Evolutionary conservation across 2,329 filamentous ascomycete species (phyloP), one percentile per base, ranked within the genome.

Genomic region (Penicillium thymicola): DNA sequence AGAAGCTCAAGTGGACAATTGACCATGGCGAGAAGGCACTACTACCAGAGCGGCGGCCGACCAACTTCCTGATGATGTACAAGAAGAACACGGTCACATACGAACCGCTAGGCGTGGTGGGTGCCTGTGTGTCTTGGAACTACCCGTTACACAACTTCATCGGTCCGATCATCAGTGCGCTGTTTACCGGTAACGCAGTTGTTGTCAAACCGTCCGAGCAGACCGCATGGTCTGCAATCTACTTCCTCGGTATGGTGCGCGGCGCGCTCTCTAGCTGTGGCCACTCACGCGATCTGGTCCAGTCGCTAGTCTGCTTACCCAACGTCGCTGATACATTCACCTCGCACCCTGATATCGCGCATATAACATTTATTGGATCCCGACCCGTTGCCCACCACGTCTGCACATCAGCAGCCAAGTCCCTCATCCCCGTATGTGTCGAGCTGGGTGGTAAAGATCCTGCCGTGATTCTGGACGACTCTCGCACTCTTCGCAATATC

Each of bases 391-490:
- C 92, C 18, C 90, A 94, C 73, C 85, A 91, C 65, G 94, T 99
- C 41, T 92, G 90, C 63, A 86, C 87, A 57, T 92, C 89, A 4
- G 92, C 94, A 13, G 90, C 94, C 28, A 92, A 89, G 73, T 82
- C 85, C 18, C 82, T 99, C n/a, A 97, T 85, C 3, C 93, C 93
- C 5, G 84, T 97, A 2, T 88, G 92, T 41, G 89, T 95, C 23
- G 94, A 99, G 76, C 83, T 99, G 0, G 94, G 94, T 52, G 94
- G 94, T 46, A 99, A 99, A 72, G 94, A 99, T 72, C 89, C 94
- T 7, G 90, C 90, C 32, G 87, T 99, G 58, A 77, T 99, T 23
- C 85, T 97, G 40, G 92, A 97, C 72, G 91, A 94, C 75, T 74
- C 46, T 70, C 76, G 56, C 82, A 91, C 76, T 5, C 57, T 76